Evolutionary conservation across 805 yeast genomes (phyloP), one percentile per base, ranked within the genome.

Genomic region (Sugiyamaella americana): DNA sequence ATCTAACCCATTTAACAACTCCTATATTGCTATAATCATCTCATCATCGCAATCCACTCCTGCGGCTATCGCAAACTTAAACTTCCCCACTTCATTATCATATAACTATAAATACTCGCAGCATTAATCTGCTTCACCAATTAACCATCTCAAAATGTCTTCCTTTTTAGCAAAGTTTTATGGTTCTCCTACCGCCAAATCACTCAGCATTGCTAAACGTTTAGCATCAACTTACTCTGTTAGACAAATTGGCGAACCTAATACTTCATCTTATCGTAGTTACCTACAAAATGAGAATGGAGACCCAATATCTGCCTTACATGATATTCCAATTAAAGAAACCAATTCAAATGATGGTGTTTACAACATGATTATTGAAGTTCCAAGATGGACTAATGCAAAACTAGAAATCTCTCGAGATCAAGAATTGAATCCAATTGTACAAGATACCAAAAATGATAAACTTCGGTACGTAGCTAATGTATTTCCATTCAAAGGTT

Each of bases 381-480:
- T 88, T 51, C 96, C 97, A 63, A 80, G 96, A 69, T 84, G 91
- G 88, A 68, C 83, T 39, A 84, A 86, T 62, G 95, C 84, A 19
- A 87, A 87, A 63, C 80, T 86, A 62, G 96, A 87, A 39, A 47
- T 50, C 53, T 72, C 76, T 48, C 80, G 75, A 51, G 72, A 72
- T 24, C 53, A 67, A 8, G 67, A 69, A 24, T 78, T 80, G 38
- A 87, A 86, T 62, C 95, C 96, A 19, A 87, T 87, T 41, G 73
- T 76, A 2, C 96, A 87, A 63, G 96, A 87, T 61, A 69, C 74
- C 23, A 83, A 82, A 64, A 83, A 85, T 56, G 91, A 86, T 4
- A 71, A 82, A 54, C 75, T 82, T 32, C 70, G 96, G 58, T 87
- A 80, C 57, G 84, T 87, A 26, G 75, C 82, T 58, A 87, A 87